Percentiles rank a stretch among this genome's conserved stretches.
phyloP scores from a whole-genome alignment of 2,329 filamentous ascomycete genomes.

The Fonsecaea erecta region DNA sequence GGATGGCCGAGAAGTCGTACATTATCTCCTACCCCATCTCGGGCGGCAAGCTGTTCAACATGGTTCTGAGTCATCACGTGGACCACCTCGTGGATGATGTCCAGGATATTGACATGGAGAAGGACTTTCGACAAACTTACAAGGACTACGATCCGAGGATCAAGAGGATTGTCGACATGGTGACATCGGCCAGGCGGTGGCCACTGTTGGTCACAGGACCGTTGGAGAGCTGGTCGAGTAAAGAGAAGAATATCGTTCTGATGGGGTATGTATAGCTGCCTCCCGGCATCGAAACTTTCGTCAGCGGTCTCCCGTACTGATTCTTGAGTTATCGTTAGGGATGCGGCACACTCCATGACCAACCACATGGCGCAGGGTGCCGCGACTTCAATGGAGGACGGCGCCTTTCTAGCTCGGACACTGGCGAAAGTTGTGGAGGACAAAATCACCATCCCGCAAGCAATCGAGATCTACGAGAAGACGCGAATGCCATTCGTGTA shows the following conservation, averaged over 20 bases:
- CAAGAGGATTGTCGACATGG: constrained; percentile 49
- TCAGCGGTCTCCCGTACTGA: neutral
- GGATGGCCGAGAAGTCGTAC: constrained; percentile 48
- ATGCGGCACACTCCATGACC: constrained; percentile 49
- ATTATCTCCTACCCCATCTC: constrained; percentile 55
- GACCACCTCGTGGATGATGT: constrained; percentile 45
- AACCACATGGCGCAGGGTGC: constrained; percentile 53
- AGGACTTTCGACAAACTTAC: constrained; percentile 50
- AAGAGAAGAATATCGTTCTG: constrained; percentile 49
- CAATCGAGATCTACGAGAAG: constrained; percentile 47
- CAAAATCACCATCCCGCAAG: constrained; percentile 42
- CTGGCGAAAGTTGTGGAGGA: constrained; percentile 44
- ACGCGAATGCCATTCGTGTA: constrained; percentile 50
- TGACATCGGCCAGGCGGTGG: constrained; percentile 46
- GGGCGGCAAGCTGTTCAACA: constrained; percentile 52
- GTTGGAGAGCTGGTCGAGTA: constrained; percentile 48
- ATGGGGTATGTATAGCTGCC: constrained; percentile 41
- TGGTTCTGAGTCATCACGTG: constrained; percentile 52
- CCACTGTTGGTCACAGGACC: constrained; percentile 52
- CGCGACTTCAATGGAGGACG: constrained; percentile 53
- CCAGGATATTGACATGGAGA: constrained; percentile 47
- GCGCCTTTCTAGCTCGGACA: constrained; percentile 47
- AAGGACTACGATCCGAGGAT: constrained; percentile 53
- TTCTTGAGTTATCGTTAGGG: constrained; percentile 35
- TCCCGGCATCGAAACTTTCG: neutral